A percentile compares a stretch with the other conserved stretches of the same genome.
Evolutionary conservation across 768 basidiomycete species (phyloP).

Genomic region (Cyathus striatus): DNA sequence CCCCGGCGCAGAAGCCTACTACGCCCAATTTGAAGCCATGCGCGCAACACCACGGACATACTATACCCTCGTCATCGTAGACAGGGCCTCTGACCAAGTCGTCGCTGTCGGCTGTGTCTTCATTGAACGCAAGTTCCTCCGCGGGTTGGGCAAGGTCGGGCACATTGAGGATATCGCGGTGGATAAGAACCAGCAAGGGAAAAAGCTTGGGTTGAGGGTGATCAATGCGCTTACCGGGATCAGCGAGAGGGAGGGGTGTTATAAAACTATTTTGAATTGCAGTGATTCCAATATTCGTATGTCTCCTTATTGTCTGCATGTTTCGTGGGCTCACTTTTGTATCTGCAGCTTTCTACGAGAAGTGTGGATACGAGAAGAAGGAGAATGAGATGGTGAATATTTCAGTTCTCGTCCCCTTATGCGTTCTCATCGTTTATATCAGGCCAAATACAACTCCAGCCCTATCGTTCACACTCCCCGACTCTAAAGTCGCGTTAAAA

Average conservation of each 20-base stretch:
- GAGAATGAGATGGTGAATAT: slow-evolving; percentile 83
- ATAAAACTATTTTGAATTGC: slow-evolving; percentile 98
- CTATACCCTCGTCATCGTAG: slow-evolving; percentile 81
- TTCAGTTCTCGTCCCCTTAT: slow-evolving; percentile 3
- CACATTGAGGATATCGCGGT: slow-evolving; percentile 99
- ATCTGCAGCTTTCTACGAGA: slow-evolving; percentile 85
- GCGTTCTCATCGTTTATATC: not conserved
- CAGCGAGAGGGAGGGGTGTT: slow-evolving; percentile 76
- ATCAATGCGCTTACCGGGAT: slow-evolving; percentile 84
- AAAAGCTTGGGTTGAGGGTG: slow-evolving; percentile 83
- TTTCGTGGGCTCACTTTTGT: slow-evolving; percentile 3
- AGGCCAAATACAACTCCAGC: slow-evolving; percentile 2
- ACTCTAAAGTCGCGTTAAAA: too few species aligned
- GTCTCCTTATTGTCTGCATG: slow-evolving; percentile 25
- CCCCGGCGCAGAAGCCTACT: slow-evolving; percentile 62
- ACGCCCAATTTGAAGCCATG: slow-evolving; percentile 59
- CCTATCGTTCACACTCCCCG: slow-evolving; percentile 11
- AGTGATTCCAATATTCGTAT: slow-evolving; percentile 85
- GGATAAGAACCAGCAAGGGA: slow-evolving; percentile 81
- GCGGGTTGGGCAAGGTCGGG: slow-evolving; percentile 80
- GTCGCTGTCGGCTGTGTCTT: slow-evolving; percentile 82
- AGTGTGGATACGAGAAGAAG: slow-evolving; percentile 89
- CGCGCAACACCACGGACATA: slow-evolving; percentile 59
- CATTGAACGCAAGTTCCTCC: slow-evolving; percentile 92
- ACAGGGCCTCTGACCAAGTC: slow-evolving; percentile 68